phyloP scores from a whole-genome alignment of 176 grass and related monocot genomes.

The Oropetium thomaeum region DNA sequence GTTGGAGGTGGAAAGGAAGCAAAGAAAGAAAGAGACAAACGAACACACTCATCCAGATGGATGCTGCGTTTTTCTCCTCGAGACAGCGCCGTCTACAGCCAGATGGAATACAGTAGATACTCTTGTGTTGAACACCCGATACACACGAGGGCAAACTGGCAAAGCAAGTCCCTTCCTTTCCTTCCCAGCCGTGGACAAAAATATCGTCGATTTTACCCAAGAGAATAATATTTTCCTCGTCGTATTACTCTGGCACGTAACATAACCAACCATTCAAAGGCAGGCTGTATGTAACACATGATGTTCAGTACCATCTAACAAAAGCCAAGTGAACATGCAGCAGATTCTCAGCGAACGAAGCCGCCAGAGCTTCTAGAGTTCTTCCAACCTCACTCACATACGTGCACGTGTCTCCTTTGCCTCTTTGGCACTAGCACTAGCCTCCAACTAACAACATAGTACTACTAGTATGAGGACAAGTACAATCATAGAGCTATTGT shows the following conservation, averaged over 20 bases:
- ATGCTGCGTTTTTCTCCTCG: background rate
- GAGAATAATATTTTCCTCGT: background rate
- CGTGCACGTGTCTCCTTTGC: background rate
- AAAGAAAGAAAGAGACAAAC: too few relatives aligned
- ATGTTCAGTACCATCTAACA: background rate
- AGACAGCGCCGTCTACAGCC: background rate
- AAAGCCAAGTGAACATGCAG: background rate
- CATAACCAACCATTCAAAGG: too few relatives aligned
- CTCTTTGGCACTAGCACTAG: background rate
- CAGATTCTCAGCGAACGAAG: background rate
- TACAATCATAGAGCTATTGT: background rate
- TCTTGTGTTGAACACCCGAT: background rate
- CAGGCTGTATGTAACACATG: background rate
- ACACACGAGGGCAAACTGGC: constrained; percentile 6
- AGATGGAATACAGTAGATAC: too few relatives aligned
- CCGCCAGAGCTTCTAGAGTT: background rate
- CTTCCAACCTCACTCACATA: background rate
- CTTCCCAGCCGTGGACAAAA: background rate
- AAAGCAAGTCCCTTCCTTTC: background rate
- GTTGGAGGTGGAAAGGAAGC: too few relatives aligned
- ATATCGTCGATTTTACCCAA: background rate
- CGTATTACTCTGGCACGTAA: background rate
- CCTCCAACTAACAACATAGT: background rate
- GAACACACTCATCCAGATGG: too few relatives aligned
- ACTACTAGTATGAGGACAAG: too few relatives aligned